Evolutionary conservation across 768 basidiomycete genomes (phyloP), one percentile per base, ranked within the genome.

Genomic region (Boletus pseudopeckii): DNA sequence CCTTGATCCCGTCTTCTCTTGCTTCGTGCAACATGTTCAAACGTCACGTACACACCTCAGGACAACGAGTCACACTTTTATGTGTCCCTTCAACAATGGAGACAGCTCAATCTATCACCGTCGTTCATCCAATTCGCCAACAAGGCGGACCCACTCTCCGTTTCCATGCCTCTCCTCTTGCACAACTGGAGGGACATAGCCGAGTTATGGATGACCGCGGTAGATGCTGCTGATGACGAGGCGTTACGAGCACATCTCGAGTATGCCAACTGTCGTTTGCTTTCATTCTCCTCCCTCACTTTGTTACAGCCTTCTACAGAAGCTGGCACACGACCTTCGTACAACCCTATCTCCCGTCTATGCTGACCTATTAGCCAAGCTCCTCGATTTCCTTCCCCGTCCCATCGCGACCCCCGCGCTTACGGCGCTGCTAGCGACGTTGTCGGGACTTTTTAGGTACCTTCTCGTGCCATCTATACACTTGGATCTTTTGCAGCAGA

Each of bases 21-120:
- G 11, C 18, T 34, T 20, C 13, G n/a, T 49, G 10, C 33, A 10
- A 17, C 7, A 17, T 20, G 13, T 13, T 22, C 34, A 18, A 24
- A 34, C 37, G 49, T 43, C 33, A 34, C 20, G 8, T 42, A 7
- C n/a, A 36, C 22, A 24, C 32, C 59, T 3, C 50, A 91, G 88
- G 88, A 92, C 58, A 81, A 82, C 63, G 83, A 84, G 52, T 90
- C 88, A 0, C 85, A 91, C 65, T 93, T 95, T 62, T 83, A 86
- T 50, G 77, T 81, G 58, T 79, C 87, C 3, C 74, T 95, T 32
- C 75, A 82, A 26, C 83, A 89, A 63, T 90, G 88, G 85, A 74
- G 80, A 59, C 86, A 93, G 60, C 79, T 94, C 55, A 92, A 90
- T 67, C 80, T 95, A 20, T 78, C 90, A 2, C 81, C 88, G 1